Percentiles rank a stretch among this genome's conserved stretches.
Evolutionary conservation across 1,284 basidiomycete genomes (phyloP).

Genomic region (Malassezia equina): DNA sequence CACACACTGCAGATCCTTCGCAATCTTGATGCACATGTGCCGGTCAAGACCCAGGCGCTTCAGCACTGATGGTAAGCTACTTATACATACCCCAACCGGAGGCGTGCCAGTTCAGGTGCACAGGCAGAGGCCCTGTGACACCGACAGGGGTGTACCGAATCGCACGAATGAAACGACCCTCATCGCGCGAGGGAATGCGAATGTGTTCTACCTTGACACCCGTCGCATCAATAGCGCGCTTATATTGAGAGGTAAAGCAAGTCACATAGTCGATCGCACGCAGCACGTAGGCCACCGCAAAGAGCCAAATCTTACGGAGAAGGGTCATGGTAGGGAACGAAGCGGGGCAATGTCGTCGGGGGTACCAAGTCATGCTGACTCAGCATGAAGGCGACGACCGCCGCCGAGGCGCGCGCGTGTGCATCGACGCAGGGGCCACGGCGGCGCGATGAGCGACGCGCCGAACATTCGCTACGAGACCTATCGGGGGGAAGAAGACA

Average conservation of each 20-base stretch:
- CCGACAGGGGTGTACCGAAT: conserved; percentile 13
- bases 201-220: conserved; percentile 10
- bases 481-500: not conserved
- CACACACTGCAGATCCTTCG: conserved; percentile 13
- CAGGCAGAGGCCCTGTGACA: conserved; percentile 13
- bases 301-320: not conserved
- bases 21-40: not conserved
- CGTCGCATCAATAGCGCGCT: not conserved
- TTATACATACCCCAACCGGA: conserved; percentile 17
- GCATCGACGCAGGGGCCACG: not conserved
- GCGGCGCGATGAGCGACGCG: not conserved
- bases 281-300: not conserved
- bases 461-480: not conserved
- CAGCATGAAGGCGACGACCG: not conserved
- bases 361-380: not conserved
- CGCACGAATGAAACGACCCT: conserved; percentile 7
- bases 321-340: not conserved
- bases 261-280: conserved; percentile 1
- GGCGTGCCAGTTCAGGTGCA: conserved; percentile 25
- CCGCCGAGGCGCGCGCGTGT: no score
- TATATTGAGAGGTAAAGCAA: not conserved
- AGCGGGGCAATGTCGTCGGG: not conserved
- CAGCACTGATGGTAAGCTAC: not conserved
- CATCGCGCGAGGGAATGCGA: conserved; percentile 12
- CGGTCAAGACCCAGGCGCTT: conserved; percentile 13